Percentiles rank a stretch among this genome's conserved stretches.
phyloP scores from a whole-genome alignment of 2,329 filamentous ascomycete species.

The Pezicula rhizophila region DNA sequence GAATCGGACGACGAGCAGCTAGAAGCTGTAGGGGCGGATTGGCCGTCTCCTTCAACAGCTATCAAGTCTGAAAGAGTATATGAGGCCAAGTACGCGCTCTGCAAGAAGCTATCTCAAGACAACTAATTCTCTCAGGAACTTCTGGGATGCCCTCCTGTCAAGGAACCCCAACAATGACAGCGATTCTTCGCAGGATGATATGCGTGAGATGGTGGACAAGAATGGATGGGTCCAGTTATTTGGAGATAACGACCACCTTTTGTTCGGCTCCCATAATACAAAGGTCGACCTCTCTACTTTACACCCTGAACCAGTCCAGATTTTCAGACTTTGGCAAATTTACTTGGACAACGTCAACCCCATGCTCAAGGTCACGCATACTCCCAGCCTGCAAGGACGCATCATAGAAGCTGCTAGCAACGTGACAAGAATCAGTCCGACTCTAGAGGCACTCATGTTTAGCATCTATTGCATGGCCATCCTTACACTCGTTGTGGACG shows the following conservation, averaged over 20 bases:
- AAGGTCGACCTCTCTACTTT: conserved; percentile 38
- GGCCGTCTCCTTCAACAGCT: conserved; percentile 16
- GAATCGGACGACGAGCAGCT: conserved; percentile 23
- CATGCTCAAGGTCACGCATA: conserved; percentile 65
- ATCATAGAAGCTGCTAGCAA: conserved; percentile 57
- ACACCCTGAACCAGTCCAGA: conserved; percentile 55
- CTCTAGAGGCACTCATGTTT: conserved; percentile 56
- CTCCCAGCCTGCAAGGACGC: conserved; percentile 60
- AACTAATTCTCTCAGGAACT: conserved; percentile 31
- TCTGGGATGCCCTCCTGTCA: conserved; percentile 37
- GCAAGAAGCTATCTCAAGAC: conserved; percentile 8
- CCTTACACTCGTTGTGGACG: conserved; percentile 46
- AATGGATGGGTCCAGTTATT: conserved; percentile 39
- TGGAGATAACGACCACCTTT: conserved; percentile 39
- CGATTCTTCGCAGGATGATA: conserved; percentile 27
- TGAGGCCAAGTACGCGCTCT: conserved; percentile 25
- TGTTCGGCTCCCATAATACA: conserved; percentile 42
- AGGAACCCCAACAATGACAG: conserved; percentile 23
- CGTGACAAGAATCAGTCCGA: conserved; percentile 47
- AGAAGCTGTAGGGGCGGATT: conserved; percentile 13
- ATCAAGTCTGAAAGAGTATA: conserved; percentile 23
- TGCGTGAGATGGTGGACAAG: conserved; percentile 32
- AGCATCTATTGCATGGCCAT: conserved; percentile 59
- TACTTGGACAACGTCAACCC: conserved; percentile 72
- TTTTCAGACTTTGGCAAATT: conserved; percentile 68